Conservation (phyloP, 116 monocot species). For the Phalaenopsis hybrid region DNA sequence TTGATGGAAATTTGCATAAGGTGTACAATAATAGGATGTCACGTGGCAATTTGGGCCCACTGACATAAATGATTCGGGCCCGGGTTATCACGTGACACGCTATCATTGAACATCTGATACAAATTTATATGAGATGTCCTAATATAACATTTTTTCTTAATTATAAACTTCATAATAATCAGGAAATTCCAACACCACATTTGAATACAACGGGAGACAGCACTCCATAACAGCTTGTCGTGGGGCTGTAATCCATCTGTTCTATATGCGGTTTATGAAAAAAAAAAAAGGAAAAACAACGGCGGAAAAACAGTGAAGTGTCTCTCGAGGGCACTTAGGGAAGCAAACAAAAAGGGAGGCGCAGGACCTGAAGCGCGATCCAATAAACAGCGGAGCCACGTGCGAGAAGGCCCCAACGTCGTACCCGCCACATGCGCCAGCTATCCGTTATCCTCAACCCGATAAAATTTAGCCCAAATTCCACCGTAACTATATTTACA, state of each 20-base stretch:
- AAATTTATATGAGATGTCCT: no score
- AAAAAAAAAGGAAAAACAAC: not conserved
- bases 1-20: no score
- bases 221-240: not conserved
- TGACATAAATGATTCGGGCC: no score
- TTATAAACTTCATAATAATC: no score
- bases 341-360: not conserved
- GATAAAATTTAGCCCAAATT: not conserved
- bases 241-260: not conserved
- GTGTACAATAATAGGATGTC: no score
- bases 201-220: no score
- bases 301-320: not conserved
- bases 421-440: not conserved
- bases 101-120: no score
- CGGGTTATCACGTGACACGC: no score
- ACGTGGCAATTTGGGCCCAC: no score
- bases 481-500: no score
- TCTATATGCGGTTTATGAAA: not conserved
- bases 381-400: constrained; percentile 11
- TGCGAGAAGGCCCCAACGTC: not conserved
- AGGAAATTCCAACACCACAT: no score
- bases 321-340: not conserved
- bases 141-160: no score
- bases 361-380: not conserved
- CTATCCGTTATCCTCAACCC: not conserved